Evolutionary conservation across 164 flowering plant species (phyloP).

Genomic region (Kingdonia uniflora): DNA sequence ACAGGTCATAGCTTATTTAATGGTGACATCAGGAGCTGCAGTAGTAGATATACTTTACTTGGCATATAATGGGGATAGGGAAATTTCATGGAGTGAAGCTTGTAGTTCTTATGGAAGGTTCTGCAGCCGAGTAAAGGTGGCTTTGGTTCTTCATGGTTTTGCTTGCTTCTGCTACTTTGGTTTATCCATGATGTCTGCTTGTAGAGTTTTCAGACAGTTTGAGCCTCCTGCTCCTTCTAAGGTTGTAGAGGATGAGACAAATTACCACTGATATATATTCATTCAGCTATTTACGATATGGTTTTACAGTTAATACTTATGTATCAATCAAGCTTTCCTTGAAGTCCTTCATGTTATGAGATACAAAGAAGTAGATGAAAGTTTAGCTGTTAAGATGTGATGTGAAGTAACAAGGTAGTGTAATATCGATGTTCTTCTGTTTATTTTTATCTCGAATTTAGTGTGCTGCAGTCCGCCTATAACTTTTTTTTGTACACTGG

Average conservation of each 20-base stretch:
- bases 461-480: too few relatives aligned
- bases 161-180: constrained; percentile 49
- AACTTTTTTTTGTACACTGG: too few relatives aligned
- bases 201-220: constrained; percentile 46
- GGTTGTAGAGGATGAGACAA: constrained; percentile 23
- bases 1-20: constrained; percentile 66
- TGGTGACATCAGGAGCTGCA: constrained; percentile 71
- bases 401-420: too few relatives aligned
- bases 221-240: constrained; percentile 51
- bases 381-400: too few relatives aligned
- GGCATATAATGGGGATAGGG: constrained; percentile 55
- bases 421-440: too few relatives aligned
- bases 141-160: constrained; percentile 45
- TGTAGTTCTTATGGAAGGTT: constrained; percentile 63
- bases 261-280: neutral
- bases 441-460: too few relatives aligned
- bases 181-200: constrained; percentile 66
- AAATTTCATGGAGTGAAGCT: constrained; percentile 85
- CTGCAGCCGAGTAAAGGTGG: constrained; percentile 45
- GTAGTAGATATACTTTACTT: constrained; percentile 48
- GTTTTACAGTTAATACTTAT: too few relatives aligned
- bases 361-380: too few relatives aligned
- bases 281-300: too few relatives aligned
- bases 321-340: too few relatives aligned
- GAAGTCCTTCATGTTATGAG: too few relatives aligned